A percentile compares a stretch with the other conserved stretches of the same genome.
Conservation (phyloP, 192 early-diverging fungal species). For the Backusella mclennaniae region DNA sequence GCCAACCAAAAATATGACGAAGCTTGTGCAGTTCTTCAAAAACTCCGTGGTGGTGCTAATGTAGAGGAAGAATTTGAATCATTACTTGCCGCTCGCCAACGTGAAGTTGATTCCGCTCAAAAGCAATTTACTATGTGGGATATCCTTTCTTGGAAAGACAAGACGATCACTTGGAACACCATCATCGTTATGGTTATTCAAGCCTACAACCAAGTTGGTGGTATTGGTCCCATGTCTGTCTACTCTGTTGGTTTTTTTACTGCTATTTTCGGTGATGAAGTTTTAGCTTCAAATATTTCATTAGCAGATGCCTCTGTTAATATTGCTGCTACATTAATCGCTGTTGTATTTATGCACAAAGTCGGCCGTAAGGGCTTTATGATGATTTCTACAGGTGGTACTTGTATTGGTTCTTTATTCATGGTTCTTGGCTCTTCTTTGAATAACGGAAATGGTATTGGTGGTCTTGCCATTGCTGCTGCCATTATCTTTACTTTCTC, state of each 20-base stretch:
- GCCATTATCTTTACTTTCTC: slow-evolving; percentile 71
- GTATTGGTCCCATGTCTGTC: slow-evolving; percentile 84
- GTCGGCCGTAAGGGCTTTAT: slow-evolving; percentile 72
- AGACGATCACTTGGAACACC: slow-evolving; percentile 48
- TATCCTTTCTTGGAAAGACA: slow-evolving; percentile 16
- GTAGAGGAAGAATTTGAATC: slow-evolving; percentile 65
- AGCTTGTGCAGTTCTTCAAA: slow-evolving; percentile 54
- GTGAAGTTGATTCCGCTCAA: slow-evolving; percentile 1
- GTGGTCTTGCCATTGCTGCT: slow-evolving; percentile 48
- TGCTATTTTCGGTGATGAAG: slow-evolving; percentile 48
- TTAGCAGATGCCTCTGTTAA: slow-evolving; percentile 62
- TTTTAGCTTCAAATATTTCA: slow-evolving; percentile 54
- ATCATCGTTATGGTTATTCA: slow-evolving; percentile 68
- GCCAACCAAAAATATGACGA: slow-evolving; percentile 61
- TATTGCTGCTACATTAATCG: slow-evolving; percentile 56
- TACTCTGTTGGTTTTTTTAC: slow-evolving; percentile 81
- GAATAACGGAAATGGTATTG: slow-evolving; percentile 42
- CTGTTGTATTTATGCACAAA: slow-evolving; percentile 59
- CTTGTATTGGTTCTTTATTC: slow-evolving; percentile 60
- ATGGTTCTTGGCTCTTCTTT: slow-evolving; percentile 55
- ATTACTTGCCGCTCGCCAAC: slow-evolving; percentile 51
- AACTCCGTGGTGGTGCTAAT: slow-evolving; percentile 54
- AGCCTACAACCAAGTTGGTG: slow-evolving; percentile 79
- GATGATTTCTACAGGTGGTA: slow-evolving; percentile 60
- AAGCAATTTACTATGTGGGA: slow-evolving; percentile 16